phyloP scores from a whole-genome alignment of 2,329 filamentous ascomycete genomes.

The Cephalotrichum gorgonifer region DNA sequence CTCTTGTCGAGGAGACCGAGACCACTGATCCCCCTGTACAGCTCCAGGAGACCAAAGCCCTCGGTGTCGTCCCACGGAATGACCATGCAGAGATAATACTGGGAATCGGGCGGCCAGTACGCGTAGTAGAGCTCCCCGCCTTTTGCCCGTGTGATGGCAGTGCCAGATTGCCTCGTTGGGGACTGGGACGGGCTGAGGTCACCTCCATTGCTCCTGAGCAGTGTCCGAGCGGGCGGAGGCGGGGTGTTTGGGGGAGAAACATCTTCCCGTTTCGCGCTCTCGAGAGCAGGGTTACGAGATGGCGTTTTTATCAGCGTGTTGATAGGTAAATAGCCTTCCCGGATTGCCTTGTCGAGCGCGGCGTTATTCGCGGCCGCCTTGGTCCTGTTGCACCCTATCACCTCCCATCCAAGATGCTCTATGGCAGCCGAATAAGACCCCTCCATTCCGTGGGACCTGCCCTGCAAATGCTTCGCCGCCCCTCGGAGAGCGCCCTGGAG shows the following conservation, averaged over 20 bases:
- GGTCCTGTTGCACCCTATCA: constrained; percentile 9
- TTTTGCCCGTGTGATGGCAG: constrained; percentile 8
- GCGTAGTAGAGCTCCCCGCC: constrained; percentile 10
- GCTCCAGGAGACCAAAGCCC: constrained; percentile 6
- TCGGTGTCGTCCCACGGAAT: constrained; percentile 9
- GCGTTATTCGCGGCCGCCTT: constrained; percentile 9
- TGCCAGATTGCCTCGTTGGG: constrained; percentile 1
- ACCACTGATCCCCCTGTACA: neutral
- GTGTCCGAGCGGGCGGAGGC: no score
- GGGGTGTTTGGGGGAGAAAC: no score
- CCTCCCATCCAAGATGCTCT: constrained; percentile 8
- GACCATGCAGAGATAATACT: constrained; percentile 10
- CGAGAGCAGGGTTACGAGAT: no score
- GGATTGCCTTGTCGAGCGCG: constrained; percentile 5
- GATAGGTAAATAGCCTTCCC: constrained; percentile 9
- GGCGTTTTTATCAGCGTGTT: constrained; percentile 1
- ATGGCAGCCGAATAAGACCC: constrained; percentile 8
- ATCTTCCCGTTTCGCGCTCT: no score
- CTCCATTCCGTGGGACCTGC: constrained; percentile 6
- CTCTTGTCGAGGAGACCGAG: constrained; percentile 1
- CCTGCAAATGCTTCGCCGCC: constrained; percentile 11
- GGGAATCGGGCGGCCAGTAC: constrained; percentile 7
- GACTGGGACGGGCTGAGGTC: neutral
- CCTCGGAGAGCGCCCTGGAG: constrained; percentile 6
- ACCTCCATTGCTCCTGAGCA: no score